Evolutionary conservation across 2,329 filamentous ascomycete species (phyloP), one percentile per base, ranked within the genome.

Genomic region (Alternaria panax): DNA sequence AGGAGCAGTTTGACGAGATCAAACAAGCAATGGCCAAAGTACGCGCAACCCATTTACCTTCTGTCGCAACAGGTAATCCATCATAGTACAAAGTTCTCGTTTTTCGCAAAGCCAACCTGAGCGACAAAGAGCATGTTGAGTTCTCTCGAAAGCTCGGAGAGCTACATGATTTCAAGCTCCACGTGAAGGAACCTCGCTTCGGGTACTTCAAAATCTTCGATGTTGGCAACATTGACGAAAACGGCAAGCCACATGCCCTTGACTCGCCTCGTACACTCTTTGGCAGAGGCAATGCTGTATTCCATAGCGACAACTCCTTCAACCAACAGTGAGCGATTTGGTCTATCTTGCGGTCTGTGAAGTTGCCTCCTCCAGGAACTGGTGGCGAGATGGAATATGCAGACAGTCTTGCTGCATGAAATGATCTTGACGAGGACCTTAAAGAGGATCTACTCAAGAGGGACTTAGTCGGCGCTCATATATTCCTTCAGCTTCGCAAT

Each of bases 311-410:
- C 20, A 9, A 6, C 3, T 38, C 36, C 2, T 38, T 20, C 18
- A 38, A 38, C 36, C 8, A 7, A n/a, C 36, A 38, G n/a, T 6
- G 70, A 40, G 62, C 70, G 3, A 60, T 34, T 34, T 67, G 57
- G 56, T 71, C 65, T 3, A 54, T 71, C 9, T 63, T 73, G 5
- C 56, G 63, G 11, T 65, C 68, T 11, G 45, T 61, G 11, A 61
- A 69, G 41, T 54, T 72, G 3, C 68, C 68, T 20, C 70, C 68
- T 8, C 62, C 65, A 27, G 60, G 57, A 5, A 70, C 56, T 9
- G 68, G 70, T 14, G 69, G 69, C 11, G 57, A 67, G 28, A 73
- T 69, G 7, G 68, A 72, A n/a, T n/a, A n/a, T n/a, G n/a, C n/a
- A n/a, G n/a, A n/a, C n/a, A n/a, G n/a, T n/a, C n/a, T n/a, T n/a